phyloP scores from a whole-genome alignment of 805 yeast genomes.

The Blastobotrys mokoenaii region DNA sequence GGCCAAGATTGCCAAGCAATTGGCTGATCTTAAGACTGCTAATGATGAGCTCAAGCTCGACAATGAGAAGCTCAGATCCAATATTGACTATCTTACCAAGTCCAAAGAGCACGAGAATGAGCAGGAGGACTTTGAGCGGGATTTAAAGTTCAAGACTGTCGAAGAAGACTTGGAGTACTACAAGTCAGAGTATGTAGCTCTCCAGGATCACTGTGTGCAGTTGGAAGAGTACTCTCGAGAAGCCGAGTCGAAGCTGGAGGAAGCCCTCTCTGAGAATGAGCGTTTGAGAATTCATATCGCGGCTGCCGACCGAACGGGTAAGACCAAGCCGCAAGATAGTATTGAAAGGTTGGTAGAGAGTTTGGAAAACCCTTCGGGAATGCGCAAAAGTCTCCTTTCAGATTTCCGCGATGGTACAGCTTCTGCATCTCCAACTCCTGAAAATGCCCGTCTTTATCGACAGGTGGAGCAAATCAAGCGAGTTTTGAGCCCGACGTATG shows the following conservation, averaged over 20 bases:
- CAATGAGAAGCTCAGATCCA: slow-evolving; percentile 4
- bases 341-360: too few species aligned
- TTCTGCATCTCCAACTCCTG: background rate
- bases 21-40: slow-evolving; percentile 4
- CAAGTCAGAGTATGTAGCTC: slow-evolving; percentile 1
- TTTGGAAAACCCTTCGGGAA: background rate
- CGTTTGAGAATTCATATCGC: background rate
- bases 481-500: background rate
- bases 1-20: slow-evolving; percentile 3
- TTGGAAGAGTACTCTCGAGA: background rate
- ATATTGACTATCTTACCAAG: slow-evolving; percentile 1
- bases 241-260: background rate
- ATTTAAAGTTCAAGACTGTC: slow-evolving; percentile 1
- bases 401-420: background rate
- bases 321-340: background rate
- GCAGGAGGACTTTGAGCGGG: slow-evolving; percentile 1
- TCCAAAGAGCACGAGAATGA: slow-evolving; percentile 2
- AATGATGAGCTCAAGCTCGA: slow-evolving; percentile 4
- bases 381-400: background rate
- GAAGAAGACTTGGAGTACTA: slow-evolving; percentile 2
- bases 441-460: background rate
- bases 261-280: background rate
- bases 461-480: slow-evolving; percentile 3
- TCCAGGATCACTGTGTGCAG: background rate
- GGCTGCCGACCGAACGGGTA: background rate